Evolutionary conservation across 2,329 filamentous ascomycete genomes (phyloP), one percentile per base, ranked within the genome.

Genomic region (Hymenoscyphus albidus): DNA sequence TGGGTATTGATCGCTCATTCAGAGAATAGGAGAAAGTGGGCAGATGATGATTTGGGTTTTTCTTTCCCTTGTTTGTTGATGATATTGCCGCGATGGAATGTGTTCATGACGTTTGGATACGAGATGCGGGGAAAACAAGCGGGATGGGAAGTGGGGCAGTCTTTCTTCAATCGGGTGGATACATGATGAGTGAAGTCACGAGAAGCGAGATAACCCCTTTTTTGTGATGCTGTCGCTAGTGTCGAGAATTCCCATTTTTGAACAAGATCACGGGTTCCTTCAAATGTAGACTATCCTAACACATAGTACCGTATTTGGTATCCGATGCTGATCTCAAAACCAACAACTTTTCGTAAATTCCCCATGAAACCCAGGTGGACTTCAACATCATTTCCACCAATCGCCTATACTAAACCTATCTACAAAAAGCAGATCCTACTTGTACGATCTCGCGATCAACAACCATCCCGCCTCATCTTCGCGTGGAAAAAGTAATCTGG

Each of bases 181-280:
- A 44, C 35, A 35, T 10, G 35, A 35, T 35, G 35, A n/a, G 44
- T 51, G n/a, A 51, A 54, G 48, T 54, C 48, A 54, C 48, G 48
- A 54, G 48, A 54, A 54, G 48, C 48, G 48, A 54, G 42, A 54
- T 54, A 27, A 35, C 48, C 48, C 48, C 48, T 54, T 51, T 48
- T 51, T 22, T 27, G 9, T 51, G 22, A 51, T 22, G 22, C n/a
- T 51, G 3, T 22, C 44, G 44, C n/a, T 18, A 22, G 22, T 18
- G n/a, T 18, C n/a, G 10, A 12, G 9, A 18, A 10, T n/a, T 22
- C 44, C 22, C 22, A 22, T 54, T 22, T 54, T 54, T 54, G 7
- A 27, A 18, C 10, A 54, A 54, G 12, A 54, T 54, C 48, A 54
- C 18, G 48, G 12, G 48, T 54, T 35, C 9, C 35, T 35, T 35